Conservation (phyloP, 208 protist genomes). For the Trichomonas vaginalis region DNA sequence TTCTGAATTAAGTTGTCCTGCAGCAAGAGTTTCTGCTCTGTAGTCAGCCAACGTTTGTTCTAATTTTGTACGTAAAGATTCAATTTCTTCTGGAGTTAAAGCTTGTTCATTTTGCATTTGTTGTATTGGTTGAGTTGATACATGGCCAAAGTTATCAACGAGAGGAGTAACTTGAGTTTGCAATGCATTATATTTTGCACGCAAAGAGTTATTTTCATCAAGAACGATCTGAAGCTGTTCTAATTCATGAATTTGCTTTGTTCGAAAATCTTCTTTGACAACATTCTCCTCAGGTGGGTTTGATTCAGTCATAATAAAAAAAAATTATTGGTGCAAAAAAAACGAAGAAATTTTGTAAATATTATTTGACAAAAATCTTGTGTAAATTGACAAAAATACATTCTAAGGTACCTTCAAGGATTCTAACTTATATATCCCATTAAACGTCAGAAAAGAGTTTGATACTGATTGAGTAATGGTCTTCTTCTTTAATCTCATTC, state of each 20-base stretch:
- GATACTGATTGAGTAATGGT: no score
- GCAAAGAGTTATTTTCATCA: neutral
- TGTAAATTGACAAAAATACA: no score
- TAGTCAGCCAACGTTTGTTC: neutral
- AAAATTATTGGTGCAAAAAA: no score
- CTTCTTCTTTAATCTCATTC: no score
- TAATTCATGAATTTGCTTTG: neutral
- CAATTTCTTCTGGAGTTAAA: neutral
- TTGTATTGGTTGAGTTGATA: neutral
- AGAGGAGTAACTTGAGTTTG: neutral
- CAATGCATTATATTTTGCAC: neutral
- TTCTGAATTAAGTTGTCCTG: neutral
- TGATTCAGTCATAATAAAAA: neutral
- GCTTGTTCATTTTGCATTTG: neutral
- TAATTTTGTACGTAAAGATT: neutral
- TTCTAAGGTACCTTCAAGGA: no score
- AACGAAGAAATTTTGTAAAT: no score
- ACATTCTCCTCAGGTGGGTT: neutral
- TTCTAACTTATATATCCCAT: no score
- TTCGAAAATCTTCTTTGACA: neutral
- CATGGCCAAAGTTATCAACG: neutral
- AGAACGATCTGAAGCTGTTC: neutral
- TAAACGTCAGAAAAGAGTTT: no score
- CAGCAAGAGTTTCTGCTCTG: neutral
- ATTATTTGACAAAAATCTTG: no score